Conservation (phyloP, 805 yeast genomes). For the Ogataea nakhonphanomensis region DNA sequence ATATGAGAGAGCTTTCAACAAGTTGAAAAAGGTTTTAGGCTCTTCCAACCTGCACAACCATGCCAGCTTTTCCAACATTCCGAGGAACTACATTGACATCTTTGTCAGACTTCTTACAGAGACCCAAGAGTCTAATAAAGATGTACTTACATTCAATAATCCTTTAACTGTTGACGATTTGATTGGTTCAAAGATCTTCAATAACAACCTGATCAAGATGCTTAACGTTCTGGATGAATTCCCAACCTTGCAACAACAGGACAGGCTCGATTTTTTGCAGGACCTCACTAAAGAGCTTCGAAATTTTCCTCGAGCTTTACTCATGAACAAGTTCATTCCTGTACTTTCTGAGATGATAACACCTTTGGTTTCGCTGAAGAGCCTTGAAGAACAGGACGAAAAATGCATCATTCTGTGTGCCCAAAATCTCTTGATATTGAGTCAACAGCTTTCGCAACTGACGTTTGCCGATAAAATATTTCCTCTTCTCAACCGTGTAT, state of each 20-base stretch:
- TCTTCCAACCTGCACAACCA: conserved; percentile 41
- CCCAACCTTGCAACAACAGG: conserved; percentile 66
- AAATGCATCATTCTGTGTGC: conserved; percentile 45
- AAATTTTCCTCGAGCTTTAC: conserved; percentile 55
- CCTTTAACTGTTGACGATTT: conserved; percentile 56
- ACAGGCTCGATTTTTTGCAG: conserved; percentile 63
- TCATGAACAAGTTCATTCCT: conserved; percentile 72
- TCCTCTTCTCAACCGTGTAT: conserved; percentile 38
- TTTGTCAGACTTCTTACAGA: conserved; percentile 51
- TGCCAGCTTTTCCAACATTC: conserved; percentile 56
- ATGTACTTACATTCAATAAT: conserved; percentile 27
- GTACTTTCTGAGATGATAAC: conserved; percentile 52
- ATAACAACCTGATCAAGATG: conserved; percentile 78
- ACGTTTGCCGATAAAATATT: conserved; percentile 72
- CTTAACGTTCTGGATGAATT: conserved; percentile 80
- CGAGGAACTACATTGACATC: conserved; percentile 47
- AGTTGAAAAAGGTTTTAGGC: conserved; percentile 31
- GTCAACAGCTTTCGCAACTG: conserved; percentile 65
- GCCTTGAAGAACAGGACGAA: conserved; percentile 25
- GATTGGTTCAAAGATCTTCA: conserved; percentile 69
- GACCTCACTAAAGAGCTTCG: conserved; percentile 54
- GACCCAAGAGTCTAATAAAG: conserved; percentile 35
- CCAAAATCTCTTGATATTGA: conserved; percentile 57
- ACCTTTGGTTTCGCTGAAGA: conserved; percentile 33
- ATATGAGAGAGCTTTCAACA: conserved; percentile 53